A percentile compares a stretch with the other conserved stretches of the same genome.
Conservation (phyloP, 495 filamentous ascomycete species). For the Aspergillus bridgeri region DNA sequence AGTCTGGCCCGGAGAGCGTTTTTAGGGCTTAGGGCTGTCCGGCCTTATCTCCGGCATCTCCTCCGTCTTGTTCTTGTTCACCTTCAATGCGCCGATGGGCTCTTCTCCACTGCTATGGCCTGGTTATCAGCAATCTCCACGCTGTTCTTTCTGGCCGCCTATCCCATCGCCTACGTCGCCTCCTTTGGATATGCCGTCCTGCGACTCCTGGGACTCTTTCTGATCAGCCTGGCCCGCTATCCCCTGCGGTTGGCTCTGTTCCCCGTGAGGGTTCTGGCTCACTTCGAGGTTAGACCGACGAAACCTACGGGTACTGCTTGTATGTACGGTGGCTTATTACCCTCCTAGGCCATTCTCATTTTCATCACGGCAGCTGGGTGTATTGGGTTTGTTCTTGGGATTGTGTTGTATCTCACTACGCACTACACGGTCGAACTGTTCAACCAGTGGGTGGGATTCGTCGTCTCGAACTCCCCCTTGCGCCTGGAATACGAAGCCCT, state of each 20-base stretch:
- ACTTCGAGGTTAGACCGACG: conserved; percentile 57
- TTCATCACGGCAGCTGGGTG: conserved; percentile 59
- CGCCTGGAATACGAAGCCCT: not conserved
- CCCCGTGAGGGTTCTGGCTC: conserved; percentile 47
- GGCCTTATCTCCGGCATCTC: not conserved
- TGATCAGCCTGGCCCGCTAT: conserved; percentile 41
- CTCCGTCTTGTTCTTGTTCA: not conserved
- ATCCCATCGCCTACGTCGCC: conserved; percentile 34
- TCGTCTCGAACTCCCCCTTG: not conserved
- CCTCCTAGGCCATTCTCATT: conserved; percentile 57
- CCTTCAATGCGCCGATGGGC: no score
- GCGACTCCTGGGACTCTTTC: conserved; percentile 38
- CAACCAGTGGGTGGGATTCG: conserved; percentile 5
- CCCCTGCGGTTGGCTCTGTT: conserved; percentile 33
- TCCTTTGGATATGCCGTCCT: conserved; percentile 23
- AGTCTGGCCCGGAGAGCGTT: conserved; percentile 18
- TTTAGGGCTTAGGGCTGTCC: conserved; percentile 26
- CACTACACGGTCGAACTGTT: conserved; percentile 9
- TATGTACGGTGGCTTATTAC: conserved; percentile 21
- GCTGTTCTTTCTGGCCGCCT: conserved; percentile 33
- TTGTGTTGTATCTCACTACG: conserved; percentile 43
- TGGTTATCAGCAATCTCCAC: conserved; percentile 22
- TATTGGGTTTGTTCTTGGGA: conserved; percentile 52
- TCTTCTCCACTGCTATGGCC: no score
- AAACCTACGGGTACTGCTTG: not conserved